Base-by-base conservation (phyloP, 352 stramenopile species). In the Globisporangium radiosum region DNA sequence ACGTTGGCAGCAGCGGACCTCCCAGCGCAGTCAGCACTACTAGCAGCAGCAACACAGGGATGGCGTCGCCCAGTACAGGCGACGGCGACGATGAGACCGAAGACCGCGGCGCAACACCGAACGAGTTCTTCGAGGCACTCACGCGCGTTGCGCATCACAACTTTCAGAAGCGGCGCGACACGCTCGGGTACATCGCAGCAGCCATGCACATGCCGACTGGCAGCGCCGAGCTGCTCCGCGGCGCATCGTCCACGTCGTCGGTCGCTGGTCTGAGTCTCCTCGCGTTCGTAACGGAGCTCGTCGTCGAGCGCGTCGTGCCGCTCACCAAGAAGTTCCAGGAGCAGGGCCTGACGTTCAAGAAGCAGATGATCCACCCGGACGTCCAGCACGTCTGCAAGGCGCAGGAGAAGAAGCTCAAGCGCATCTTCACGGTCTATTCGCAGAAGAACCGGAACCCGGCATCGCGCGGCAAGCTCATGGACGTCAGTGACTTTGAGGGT, bases 311-410 rank as follows among this genome's bases (percentile, higher is more conserved):
- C 40, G 59, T 93, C 1, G 64, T 90, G 33, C 81, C 81, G 2
- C 71, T 93, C 13, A 85, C 83, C 0, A 86, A 83, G 56, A 89
- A 89, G 54, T 87, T 86, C 60, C 81, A 91, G 52, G 76, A 90
- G 54, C 81, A 91, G 69, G 79, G 79, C 3, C 65, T 93, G 11
- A 87, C 79, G 9, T 93, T 93, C 60, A 93, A 93, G 65, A 90
- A 90, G 44, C 81, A 90, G 73, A 88, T 91, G 76, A 72, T 89
- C 33, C 70, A 89, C 47, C 78, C 79, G 0, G 83, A 93, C 44
- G 79, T 93, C 3, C 81, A 91, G 52, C 70, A 83, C 43, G 74
- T 91, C 5, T 88, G 82, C 64, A 89, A 90, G 44, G 57, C 75
- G 6, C 79, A 89, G 64, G 83, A 92, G 59, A 88, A 86, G 49